Evolutionary conservation across 306 rosid species (phyloP), one percentile per base, ranked within the genome.

Genomic region (Leucaena leucocephala): DNA sequence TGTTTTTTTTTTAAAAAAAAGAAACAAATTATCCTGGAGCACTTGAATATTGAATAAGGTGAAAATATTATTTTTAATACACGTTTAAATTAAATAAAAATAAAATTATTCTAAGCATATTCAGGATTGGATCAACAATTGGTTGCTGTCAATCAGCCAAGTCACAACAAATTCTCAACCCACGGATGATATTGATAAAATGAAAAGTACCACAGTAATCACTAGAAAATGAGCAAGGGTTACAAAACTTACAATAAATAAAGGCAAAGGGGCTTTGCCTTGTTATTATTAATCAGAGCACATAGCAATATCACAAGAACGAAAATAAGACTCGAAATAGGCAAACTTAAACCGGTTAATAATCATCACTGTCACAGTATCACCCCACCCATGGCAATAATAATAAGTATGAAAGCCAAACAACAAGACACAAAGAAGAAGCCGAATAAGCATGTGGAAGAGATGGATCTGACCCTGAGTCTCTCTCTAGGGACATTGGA

Each of bases 401-500:
- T 14, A 9, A 17, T 5, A 10, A 67, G 34, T 19, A 67, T 67
- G 44, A 14, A 78, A 22, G 22, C 39, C 3, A 66, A 68, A 78
- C 46, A 36, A 45, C 46, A 36, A 45, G 77, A 16, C 9, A 40
- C 13, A 13, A 33, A 61, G 16, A 61, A 61, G 40, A 12, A 61
- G 67, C 17, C 38, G 27, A 27, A 27, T n/a, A 27, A 27, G 15
- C 15, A 22, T 2, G 2, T 2, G 33, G 3, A 9, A 5, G 11
- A 11, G 66, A 12, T 27, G 7, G 64, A 58, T 58, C 15, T 9
- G 36, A 55, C 19, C n/a, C 27, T 11, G 9, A 16, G 34, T 0
- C 0, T 22, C 36, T 7, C 14, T 65, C 85, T 55, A 86, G 34
- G 72, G 49, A 76, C 98, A 94, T 50, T 84, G 79, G 82, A 82